phyloP scores from a whole-genome alignment of 1,139 yeast species.

The Hyphopichia burtonii region DNA sequence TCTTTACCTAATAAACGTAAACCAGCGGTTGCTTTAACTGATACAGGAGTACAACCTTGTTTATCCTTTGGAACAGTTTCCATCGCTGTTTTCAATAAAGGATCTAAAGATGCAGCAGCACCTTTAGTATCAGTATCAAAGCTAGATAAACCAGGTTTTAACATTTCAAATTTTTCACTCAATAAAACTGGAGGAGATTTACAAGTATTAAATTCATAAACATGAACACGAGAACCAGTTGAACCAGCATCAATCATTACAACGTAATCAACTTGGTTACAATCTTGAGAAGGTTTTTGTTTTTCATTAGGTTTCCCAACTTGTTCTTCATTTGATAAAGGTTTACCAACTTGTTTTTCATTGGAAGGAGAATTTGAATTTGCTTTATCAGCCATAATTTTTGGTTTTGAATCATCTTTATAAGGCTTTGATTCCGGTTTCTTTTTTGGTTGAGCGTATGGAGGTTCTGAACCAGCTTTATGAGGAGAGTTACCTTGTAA shows the following conservation, averaged over 20 bases:
- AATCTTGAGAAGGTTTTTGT: constrained; percentile 9
- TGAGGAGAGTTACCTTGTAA: constrained; percentile 32
- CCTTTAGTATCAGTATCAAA: constrained; percentile 77
- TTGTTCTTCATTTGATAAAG: neutral
- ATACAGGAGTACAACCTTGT: constrained; percentile 84
- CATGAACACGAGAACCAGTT: constrained; percentile 93
- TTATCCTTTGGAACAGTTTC: constrained; percentile 68
- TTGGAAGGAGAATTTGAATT: neutral
- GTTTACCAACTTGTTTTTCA: neutral
- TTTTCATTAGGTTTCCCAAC: neutral
- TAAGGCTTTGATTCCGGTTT: neutral
- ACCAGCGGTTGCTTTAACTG: constrained; percentile 98
- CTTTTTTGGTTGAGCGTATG: constrained; percentile 22
- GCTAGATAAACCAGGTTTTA: constrained; percentile 88
- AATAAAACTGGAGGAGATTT: constrained; percentile 75
- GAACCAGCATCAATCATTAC: constrained; percentile 98
- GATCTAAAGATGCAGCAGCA: constrained; percentile 87
- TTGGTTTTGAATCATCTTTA: constrained; percentile 10
- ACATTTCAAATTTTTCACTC: constrained; percentile 81
- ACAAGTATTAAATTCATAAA: constrained; percentile 87
- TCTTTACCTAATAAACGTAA: constrained; percentile 80
- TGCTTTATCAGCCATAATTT: constrained; percentile 25
- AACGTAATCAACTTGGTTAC: constrained; percentile 48
- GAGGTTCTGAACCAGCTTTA: constrained; percentile 32
- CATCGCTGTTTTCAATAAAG: constrained; percentile 72